Percentiles rank a stretch among this genome's conserved stretches.
Conservation (phyloP, 2,329 filamentous ascomycete genomes). For the Penicillium griseofulvum region DNA sequence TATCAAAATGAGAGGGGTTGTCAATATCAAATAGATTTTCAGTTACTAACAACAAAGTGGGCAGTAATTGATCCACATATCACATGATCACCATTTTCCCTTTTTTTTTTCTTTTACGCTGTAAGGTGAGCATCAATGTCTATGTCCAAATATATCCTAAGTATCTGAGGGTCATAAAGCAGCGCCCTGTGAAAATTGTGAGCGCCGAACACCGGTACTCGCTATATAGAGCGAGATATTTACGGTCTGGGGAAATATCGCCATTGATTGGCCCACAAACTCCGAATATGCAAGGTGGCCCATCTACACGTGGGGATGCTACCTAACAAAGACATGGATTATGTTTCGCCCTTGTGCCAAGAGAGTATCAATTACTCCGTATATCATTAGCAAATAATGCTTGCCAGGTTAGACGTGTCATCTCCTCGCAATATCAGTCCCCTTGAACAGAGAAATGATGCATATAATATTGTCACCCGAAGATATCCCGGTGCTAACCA, state of each 20-base stretch:
- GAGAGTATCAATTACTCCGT: neutral
- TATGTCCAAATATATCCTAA: no score
- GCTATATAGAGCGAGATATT: neutral
- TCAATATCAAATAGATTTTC: neutral
- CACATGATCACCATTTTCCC: neutral
- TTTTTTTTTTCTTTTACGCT: no score
- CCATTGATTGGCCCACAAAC: neutral
- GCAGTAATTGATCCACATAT: neutral
- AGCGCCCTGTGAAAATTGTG: neutral
- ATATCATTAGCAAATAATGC: neutral
- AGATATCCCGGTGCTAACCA: slow-evolving; percentile 5
- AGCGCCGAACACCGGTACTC: neutral
- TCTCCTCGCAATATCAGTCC: neutral
- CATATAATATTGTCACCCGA: neutral
- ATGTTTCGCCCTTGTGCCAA: neutral
- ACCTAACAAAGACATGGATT: neutral
- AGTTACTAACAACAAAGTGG: neutral
- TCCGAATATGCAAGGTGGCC: neutral
- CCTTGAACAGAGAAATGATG: neutral
- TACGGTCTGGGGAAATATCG: neutral
- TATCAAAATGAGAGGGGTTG: neutral
- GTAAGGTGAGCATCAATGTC: no score
- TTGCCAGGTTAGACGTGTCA: neutral
- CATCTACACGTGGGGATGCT: neutral
- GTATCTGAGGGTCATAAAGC: neutral